A percentile compares a stretch with the other conserved stretches of the same genome.
Conservation (phyloP, 768 basidiomycete genomes). For the Rickenella mellea region DNA sequence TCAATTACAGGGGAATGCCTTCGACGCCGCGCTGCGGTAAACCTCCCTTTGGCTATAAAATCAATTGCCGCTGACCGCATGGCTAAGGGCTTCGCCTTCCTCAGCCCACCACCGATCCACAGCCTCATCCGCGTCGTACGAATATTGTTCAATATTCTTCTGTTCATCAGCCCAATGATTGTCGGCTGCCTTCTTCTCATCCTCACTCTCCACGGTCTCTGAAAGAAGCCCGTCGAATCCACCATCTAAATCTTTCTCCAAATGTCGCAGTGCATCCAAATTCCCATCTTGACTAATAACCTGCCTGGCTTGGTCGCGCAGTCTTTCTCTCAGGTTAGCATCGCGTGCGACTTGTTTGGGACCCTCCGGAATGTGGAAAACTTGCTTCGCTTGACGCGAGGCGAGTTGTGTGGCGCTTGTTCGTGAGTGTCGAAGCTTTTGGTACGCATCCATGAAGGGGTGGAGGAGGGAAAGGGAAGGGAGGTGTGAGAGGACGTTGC, state of each 20-base stretch:
- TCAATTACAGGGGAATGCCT: no score
- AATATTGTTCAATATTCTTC: constrained; percentile 15
- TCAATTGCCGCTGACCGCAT: no score
- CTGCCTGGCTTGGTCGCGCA: no score
- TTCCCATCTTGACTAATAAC: no score
- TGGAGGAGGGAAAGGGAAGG: constrained; percentile 30
- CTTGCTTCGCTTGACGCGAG: constrained; percentile 39
- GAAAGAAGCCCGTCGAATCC: no score
- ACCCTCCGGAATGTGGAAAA: constrained; percentile 50
- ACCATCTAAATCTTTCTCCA: no score
- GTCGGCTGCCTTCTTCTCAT: no score
- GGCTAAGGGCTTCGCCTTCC: background rate
- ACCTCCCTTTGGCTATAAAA: no score
- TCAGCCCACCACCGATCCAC: constrained; percentile 29
- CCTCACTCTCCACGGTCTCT: no score
- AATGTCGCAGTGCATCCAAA: no score
- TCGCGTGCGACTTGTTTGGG: constrained; percentile 43
- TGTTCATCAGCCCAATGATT: constrained; percentile 21
- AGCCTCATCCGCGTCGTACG: constrained; percentile 11
- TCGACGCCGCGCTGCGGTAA: no score
- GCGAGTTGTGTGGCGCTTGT: constrained; percentile 38
- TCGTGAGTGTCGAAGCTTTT: constrained; percentile 40
- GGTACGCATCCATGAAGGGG: constrained; percentile 40
- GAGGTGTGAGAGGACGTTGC: constrained; percentile 40
- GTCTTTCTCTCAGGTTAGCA: constrained; percentile 35